Percentiles rank a stretch among this genome's conserved stretches.
Evolutionary conservation across 2,329 filamentous ascomycete genomes (phyloP).

Genomic region (Cryphonectria radicalis): DNA sequence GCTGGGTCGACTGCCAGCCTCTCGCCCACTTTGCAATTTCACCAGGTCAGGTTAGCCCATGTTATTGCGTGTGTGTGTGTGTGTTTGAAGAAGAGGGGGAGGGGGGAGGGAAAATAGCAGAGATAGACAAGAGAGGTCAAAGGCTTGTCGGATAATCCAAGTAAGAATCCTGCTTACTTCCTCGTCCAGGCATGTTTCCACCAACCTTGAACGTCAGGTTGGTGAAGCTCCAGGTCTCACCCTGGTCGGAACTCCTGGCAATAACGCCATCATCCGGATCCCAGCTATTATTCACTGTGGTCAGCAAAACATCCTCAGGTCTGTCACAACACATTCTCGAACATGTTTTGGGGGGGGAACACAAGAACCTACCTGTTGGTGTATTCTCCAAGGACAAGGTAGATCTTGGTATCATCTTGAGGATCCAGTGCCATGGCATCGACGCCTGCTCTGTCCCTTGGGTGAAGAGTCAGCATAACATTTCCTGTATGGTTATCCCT

Average conservation of each 20-base stretch:
- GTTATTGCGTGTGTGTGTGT: neutral
- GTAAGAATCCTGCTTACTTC: slow-evolving; percentile 36
- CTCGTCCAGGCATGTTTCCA: slow-evolving; percentile 65
- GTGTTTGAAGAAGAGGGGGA: no score
- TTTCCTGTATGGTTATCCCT: neutral
- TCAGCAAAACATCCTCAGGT: no score
- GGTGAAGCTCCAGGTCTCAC: slow-evolving; percentile 54
- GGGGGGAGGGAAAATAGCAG: neutral
- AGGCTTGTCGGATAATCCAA: neutral
- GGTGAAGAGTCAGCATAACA: neutral
- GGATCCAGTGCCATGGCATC: slow-evolving; percentile 62
- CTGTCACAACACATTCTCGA: no score
- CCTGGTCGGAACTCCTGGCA: slow-evolving; percentile 57
- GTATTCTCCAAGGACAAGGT: slow-evolving; percentile 60
- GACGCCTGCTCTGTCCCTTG: slow-evolving; percentile 59
- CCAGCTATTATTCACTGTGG: slow-evolving; percentile 30
- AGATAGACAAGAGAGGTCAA: neutral
- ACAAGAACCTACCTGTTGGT: slow-evolving; percentile 50
- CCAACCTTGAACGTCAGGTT: slow-evolving; percentile 62
- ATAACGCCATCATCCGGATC: slow-evolving; percentile 61
- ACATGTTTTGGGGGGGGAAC: no score
- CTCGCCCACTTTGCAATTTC: slow-evolving; percentile 48
- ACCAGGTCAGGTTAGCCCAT: neutral
- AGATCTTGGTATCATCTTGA: slow-evolving; percentile 54
- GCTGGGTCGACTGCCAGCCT: slow-evolving; percentile 62